phyloP scores from a whole-genome alignment of 805 yeast genomes.

The Kluyveromyces nonfermentans region DNA sequence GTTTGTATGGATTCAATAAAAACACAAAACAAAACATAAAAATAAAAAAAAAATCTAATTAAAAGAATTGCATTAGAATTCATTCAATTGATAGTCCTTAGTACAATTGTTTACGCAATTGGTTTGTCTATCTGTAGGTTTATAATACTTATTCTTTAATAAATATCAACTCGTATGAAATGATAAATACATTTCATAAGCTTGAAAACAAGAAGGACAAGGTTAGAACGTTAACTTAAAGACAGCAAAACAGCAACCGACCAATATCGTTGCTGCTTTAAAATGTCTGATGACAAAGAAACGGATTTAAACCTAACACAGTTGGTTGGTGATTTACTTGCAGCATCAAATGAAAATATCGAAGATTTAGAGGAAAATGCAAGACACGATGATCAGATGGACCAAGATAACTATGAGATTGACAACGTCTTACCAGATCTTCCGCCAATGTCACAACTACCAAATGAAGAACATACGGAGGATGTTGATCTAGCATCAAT shows the following conservation, averaged over 20 bases:
- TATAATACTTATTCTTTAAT: neutral
- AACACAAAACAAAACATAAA: too few relatives aligned
- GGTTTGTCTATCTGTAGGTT: neutral
- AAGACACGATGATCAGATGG: slow-evolving; percentile 3
- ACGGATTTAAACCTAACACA: slow-evolving; percentile 25
- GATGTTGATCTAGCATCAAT: slow-evolving; percentile 32
- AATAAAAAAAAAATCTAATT: too few relatives aligned
- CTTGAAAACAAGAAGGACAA: neutral
- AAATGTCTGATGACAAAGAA: slow-evolving; percentile 20
- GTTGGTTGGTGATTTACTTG: slow-evolving; percentile 25
- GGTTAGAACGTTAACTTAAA: neutral
- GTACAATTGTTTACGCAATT: too few relatives aligned
- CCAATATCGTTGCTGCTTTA: neutral
- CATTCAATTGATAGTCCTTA: too few relatives aligned
- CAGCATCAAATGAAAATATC: slow-evolving; percentile 16
- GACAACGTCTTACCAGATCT: slow-evolving; percentile 8
- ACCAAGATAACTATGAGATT: neutral
- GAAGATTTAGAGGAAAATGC: neutral
- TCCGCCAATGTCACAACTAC: slow-evolving; percentile 16
- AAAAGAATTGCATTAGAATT: too few relatives aligned
- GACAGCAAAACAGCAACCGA: neutral
- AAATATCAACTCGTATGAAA: neutral
- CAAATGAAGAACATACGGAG: slow-evolving; percentile 7
- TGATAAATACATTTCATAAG: neutral
- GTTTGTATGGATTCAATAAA: too few relatives aligned